These are phyloP conservation scores for Primulina tabacum DNA, from an alignment of 257 asterid genomes.

Conservation along the genomic window DNA sequence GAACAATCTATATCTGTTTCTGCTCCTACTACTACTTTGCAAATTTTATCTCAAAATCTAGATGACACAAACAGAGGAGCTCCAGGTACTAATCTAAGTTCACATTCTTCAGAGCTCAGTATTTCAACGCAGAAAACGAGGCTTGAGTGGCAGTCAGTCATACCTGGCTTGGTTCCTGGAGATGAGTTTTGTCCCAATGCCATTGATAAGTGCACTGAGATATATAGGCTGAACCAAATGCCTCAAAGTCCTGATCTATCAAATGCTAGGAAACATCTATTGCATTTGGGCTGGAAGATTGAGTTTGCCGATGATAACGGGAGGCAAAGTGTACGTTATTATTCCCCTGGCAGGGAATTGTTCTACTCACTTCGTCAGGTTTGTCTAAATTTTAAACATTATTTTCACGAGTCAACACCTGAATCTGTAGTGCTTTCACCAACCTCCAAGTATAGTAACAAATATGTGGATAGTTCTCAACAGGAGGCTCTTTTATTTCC, in stretches of 20 bases:
- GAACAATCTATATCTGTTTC: constrained; percentile 27
- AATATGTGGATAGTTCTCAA: too few relatives aligned
- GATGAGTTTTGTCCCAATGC: constrained; percentile 47
- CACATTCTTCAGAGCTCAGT: constrained; percentile 18
- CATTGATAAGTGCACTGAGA: constrained; percentile 29
- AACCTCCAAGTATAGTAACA: too few relatives aligned
- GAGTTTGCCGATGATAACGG: constrained; percentile 20
- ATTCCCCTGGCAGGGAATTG: constrained; percentile 43
- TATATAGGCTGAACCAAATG: neutral
- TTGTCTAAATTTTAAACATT: constrained; percentile 16
- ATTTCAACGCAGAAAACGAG: constrained; percentile 24
- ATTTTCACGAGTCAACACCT: too few relatives aligned
- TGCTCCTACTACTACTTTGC: constrained; percentile 24
- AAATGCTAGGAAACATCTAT: constrained; percentile 49
- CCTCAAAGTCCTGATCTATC: neutral
- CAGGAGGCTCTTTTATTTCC: too few relatives aligned
- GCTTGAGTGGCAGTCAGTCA: constrained; percentile 39
- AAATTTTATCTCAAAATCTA: constrained; percentile 23
- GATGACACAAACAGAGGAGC: constrained; percentile 24
- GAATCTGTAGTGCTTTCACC: too few relatives aligned
- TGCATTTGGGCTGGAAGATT: constrained; percentile 60
- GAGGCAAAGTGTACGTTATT: constrained; percentile 32
- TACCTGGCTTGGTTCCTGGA: constrained; percentile 33
- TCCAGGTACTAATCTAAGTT: constrained; percentile 23
- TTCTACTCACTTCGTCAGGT: constrained; percentile 38